Base-by-base conservation (phyloP, 176 grass and related monocot genomes). In the Ensete glaucum region DNA sequence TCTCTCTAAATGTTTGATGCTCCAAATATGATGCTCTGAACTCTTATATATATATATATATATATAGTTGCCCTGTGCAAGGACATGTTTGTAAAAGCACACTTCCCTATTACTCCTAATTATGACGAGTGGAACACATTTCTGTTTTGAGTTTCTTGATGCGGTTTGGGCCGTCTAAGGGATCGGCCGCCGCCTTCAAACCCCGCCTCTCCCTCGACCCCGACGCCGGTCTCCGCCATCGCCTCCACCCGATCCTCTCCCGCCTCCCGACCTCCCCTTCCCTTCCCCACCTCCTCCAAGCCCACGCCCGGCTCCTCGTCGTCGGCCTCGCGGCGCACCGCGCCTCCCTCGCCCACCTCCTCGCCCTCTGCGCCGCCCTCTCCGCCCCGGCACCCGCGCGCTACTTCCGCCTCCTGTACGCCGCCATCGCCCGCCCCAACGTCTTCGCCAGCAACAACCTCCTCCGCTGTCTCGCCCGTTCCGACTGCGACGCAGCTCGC, bases 381-480 rank as follows among this genome's bases (percentile, higher is more conserved):
- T 50, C 19, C 52, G 43, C 50, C 0, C 11, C 56, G 48, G n/a
- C 19, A 20, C 51, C 54, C 12, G 12, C 78, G n/a, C 53, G 50
- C 68, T 86, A 86, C 75, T 59, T 75, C 62, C 78, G 78, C 76
- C 24, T 81, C n/a, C 43, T 92, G 12, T 77, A 72, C 72, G 67
- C 12, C 50, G 1, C 62, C 76, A 69, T 87, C 68, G 67, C 16
- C 64, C 72, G 78, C 49, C 27, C 84, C 55, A 82, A 82, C 79
- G 69, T 84, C 76, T 92, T 84, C 79, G 84, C 86, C 54, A 78
- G 75, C 55, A 88, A 89, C 86, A 83, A 92, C 73, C 81, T 92
- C 64, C 72, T 87, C 84, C 86, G 84, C 77, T 85, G 88, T 63
- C 86, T 92, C 64, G 69, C 78, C 19, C 54, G 69, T 17, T 76